Conservation (phyloP, 805 yeast genomes). For the Zygotorulaspora florentina region DNA sequence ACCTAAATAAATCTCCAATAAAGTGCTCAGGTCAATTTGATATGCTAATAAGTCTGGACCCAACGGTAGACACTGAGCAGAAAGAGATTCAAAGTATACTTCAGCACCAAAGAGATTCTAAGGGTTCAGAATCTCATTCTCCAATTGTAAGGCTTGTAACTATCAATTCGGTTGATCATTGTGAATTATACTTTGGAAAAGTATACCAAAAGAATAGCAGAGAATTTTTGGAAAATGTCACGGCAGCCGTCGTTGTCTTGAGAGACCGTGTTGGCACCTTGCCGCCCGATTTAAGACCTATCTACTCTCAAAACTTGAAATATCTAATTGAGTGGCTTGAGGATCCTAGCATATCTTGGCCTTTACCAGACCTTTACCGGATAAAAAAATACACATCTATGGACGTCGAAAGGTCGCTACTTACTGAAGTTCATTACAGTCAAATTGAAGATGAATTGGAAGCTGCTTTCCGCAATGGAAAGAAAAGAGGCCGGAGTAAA, state of each 20-base stretch:
- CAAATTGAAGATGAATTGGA: slow-evolving; percentile 42
- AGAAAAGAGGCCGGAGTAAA: slow-evolving; percentile 28
- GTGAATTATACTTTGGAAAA: slow-evolving; percentile 49
- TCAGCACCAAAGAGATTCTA: slow-evolving; percentile 27
- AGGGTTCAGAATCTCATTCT: slow-evolving; percentile 33
- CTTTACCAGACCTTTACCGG: slow-evolving; percentile 66
- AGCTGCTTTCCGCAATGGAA: slow-evolving; percentile 31
- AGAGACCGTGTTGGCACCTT: slow-evolving; percentile 78
- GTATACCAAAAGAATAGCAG: slow-evolving; percentile 30
- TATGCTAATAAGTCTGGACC: slow-evolving; percentile 59
- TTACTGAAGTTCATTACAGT: slow-evolving; percentile 67
- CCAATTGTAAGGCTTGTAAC: slow-evolving; percentile 70
- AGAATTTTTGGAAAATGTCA: slow-evolving; percentile 57
- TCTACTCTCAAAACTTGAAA: slow-evolving; percentile 60
- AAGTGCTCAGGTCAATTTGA: slow-evolving; percentile 42
- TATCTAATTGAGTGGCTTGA: slow-evolving; percentile 62
- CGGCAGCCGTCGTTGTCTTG: slow-evolving; percentile 78
- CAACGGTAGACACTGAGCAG: slow-evolving; percentile 44
- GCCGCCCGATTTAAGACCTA: slow-evolving; percentile 75
- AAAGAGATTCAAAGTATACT: slow-evolving; percentile 35
- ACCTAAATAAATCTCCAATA: slow-evolving; percentile 20
- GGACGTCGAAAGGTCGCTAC: slow-evolving; percentile 75
- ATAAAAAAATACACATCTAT: slow-evolving; percentile 59
- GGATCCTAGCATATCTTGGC: slow-evolving; percentile 54
- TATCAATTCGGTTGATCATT: slow-evolving; percentile 79